Base-by-base conservation (phyloP, 1,139 yeast genomes). In the Saccharomyces hybrid region DNA sequence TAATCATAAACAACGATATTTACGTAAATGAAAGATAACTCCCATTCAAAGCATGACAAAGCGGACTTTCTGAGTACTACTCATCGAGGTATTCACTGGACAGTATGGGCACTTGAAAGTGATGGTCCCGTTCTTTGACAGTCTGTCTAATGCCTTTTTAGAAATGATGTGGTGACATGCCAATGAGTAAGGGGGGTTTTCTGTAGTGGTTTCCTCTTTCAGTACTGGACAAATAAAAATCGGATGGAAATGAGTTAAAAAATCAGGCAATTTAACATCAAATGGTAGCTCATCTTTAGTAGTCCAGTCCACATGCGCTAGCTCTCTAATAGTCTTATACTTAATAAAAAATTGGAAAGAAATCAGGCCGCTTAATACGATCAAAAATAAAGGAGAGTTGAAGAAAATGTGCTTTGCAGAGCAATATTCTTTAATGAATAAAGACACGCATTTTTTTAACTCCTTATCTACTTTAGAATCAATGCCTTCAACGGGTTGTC, bases 181-280 rank as follows among this genome's bases (percentile, higher is more conserved):
- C 42, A 84, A 70, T 55, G 82, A 76, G 74, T 77, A 76, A 1
- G 88, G 85, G 2, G 87, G 86, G 61, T 83, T 83, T 11, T 66
- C 71, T 11, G 66, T 68, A 0, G 86, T 82, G 0, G 88, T 78
- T 64, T 91, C 96, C 62, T 89, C 96, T 68, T 88, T 87, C 6
- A 93, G 80, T 1, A 90, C 91, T 0, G 97, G 97, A 68, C 97
- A 90, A 3, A 89, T 90, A 69, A 89, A 90, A 2, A 90, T 83
- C 0, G 96, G 88, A 70, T 90, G 97, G 71, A 83, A 87, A 56
- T 77, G 70, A 51, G 74, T 75, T 51, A 81, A 68, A 32, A 71
- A 70, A 0, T 70, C 68, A 0, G 88, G 88, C 29, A 83, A 68
- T 31, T 77, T 76, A 44, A 82, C 76, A 57, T 81, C 86, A 53